Evolutionary conservation across 768 basidiomycete species (phyloP).

Genomic region (Pleurotus platypus): DNA sequence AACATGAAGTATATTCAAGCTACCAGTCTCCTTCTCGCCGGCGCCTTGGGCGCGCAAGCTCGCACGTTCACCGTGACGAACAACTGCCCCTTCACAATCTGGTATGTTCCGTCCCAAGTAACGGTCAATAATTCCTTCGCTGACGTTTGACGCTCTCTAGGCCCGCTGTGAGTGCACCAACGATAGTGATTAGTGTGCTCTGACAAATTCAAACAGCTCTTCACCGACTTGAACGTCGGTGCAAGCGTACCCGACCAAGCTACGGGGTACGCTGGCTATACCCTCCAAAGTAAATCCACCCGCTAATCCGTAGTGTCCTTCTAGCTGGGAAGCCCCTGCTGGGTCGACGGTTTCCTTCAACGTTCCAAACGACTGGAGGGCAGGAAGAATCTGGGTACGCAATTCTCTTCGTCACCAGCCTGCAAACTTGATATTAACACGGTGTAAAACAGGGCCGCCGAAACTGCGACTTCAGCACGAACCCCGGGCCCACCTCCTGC

Average conservation of each 20-base stretch:
- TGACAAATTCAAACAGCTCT: neutral
- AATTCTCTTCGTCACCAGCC: neutral
- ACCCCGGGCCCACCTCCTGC: conserved; percentile 58
- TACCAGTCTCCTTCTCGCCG: conserved; percentile 26
- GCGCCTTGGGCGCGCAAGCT: conserved; percentile 29
- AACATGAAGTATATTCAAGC: neutral
- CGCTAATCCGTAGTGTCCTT: neutral
- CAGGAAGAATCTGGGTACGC: conserved; percentile 46
- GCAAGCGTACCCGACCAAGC: conserved; percentile 9
- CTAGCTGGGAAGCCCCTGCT: conserved; percentile 13
- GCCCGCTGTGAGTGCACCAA: conserved; percentile 20
- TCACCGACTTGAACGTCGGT: conserved; percentile 10
- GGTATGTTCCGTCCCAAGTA: conserved; percentile 17
- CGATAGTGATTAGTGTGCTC: no score
- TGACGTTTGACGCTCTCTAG: conserved; percentile 23
- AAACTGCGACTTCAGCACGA: conserved; percentile 55
- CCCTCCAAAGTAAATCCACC: neutral
- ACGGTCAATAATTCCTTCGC: neutral
- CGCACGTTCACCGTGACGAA: conserved; percentile 39
- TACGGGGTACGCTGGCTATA: conserved; percentile 13
- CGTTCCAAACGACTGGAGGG: conserved; percentile 46
- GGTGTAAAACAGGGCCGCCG: conserved; percentile 47
- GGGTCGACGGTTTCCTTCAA: conserved; percentile 25
- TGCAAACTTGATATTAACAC: neutral
- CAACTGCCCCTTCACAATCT: conserved; percentile 43